A percentile compares a stretch with the other conserved stretches of the same genome.
Conservation (phyloP, 306 rosid species). For the Spatholobus suberectus region DNA sequence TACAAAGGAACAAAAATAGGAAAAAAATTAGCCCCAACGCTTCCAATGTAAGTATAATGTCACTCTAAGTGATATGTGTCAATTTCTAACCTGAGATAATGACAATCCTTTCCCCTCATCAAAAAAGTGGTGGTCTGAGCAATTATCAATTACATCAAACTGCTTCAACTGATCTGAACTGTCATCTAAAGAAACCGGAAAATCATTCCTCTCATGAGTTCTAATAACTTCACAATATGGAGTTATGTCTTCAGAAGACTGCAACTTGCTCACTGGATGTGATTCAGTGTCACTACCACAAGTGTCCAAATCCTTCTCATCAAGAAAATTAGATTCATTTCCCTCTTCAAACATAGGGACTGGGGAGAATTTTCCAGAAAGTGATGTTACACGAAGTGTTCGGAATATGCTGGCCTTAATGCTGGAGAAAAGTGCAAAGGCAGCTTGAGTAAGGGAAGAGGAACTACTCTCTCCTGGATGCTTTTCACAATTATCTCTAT, state of each 20-base stretch:
- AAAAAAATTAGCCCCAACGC: constrained; percentile 29
- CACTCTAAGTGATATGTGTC: constrained; percentile 9
- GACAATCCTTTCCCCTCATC: constrained; percentile 55
- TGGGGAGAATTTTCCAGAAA: constrained; percentile 49
- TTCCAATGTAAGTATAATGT: constrained; percentile 1
- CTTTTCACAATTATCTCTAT: constrained; percentile 46
- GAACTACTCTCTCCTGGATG: constrained; percentile 61
- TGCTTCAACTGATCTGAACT: constrained; percentile 58
- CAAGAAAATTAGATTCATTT: constrained; percentile 49
- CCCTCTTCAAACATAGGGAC: constrained; percentile 57
- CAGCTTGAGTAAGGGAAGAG: constrained; percentile 75
- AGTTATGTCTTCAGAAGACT: constrained; percentile 39
- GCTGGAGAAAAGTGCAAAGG: constrained; percentile 71
- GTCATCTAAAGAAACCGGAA: constrained; percentile 43
- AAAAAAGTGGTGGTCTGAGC: constrained; percentile 83
- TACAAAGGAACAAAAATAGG: constrained; percentile 33
- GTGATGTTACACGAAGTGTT: constrained; percentile 59
- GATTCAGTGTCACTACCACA: constrained; percentile 51
- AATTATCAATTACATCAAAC: constrained; percentile 74
- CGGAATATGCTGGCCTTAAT: constrained; percentile 64
- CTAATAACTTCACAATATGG: constrained; percentile 41
- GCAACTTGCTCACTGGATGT: constrained; percentile 41
- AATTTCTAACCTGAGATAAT: constrained; percentile 73
- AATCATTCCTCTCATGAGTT: constrained; percentile 40
- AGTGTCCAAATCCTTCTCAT: constrained; percentile 57